Evolutionary conservation across 2,329 filamentous ascomycete species (phyloP), one percentile per base, ranked within the genome.

Genomic region (Acephala macrosclerotiorum): DNA sequence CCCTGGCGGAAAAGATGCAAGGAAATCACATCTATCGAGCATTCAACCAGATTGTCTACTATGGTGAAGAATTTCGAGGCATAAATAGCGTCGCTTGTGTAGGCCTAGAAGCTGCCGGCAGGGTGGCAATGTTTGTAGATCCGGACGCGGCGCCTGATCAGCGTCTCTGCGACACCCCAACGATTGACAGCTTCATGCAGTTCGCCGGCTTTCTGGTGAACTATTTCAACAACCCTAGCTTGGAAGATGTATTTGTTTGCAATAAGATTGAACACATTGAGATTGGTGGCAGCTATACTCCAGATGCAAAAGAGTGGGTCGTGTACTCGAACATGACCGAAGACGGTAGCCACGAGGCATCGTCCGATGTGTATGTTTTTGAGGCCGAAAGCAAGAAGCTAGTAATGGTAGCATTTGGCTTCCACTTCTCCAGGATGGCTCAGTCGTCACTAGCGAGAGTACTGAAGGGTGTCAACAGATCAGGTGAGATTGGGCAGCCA

Each of bases 11-110:
- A 5, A 33, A 62, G 7, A 56, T 67, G 18, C 53, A 51, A 20
- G 61, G 63, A 11, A 42, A 40, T 20, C 64, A 53, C 6, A 67
- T 67, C 38, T 67, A 67, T 53, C 57, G 55, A 29, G 38, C 47
- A 16, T 67, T 67, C 22, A 22, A 20, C 12, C 33, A 60, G 2
- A 58, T 67, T 14, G 62, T 67, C 2, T 26, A 67, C 6, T 67
- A 67, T 20, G 36, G n/a, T 6, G 62, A 67, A 3, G 12, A 45
- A 8, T 67, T 61, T 40, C 59, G 55, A 26, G 58, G 58, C 25
- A 12, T 67, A 9, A 40, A 62, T 33, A 62, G 56, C n/a, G 22
- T 67, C 8, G 65, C 57, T 40, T 55, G 59, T n/a, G 22, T 40
- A 6, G 35, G 38, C 16, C 47, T 26, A 11, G 42, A 59, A 36